phyloP scores from a whole-genome alignment of 2,329 filamentous ascomycete genomes.

The Albifimbria verrucaria region DNA sequence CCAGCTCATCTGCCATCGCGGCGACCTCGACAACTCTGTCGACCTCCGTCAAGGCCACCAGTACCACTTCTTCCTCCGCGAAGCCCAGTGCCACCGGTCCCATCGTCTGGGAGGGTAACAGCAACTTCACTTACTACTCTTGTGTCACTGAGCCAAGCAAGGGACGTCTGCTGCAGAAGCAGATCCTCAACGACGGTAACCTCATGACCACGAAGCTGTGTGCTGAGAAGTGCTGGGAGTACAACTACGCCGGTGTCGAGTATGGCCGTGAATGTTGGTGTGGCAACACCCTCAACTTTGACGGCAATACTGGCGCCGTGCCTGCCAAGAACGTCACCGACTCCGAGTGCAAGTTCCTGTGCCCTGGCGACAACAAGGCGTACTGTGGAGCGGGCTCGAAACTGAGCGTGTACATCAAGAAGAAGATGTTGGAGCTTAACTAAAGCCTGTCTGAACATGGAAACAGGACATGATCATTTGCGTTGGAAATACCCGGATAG shows the following conservation, averaged over 20 bases:
- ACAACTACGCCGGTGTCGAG: constrained; percentile 32
- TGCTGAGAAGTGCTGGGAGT: constrained; percentile 28
- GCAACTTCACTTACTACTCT: constrained; percentile 34
- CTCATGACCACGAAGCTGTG: constrained; percentile 32
- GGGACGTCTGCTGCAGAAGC: constrained; percentile 25
- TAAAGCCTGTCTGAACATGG: neutral
- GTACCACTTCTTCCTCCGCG: constrained; percentile 7
- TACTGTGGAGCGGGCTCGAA: constrained; percentile 27
- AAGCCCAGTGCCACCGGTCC: constrained; percentile 21
- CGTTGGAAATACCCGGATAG: neutral
- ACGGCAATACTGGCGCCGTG: constrained; percentile 14
- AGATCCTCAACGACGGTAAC: constrained; percentile 25
- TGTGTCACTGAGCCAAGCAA: constrained; percentile 30
- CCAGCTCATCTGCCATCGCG: neutral
- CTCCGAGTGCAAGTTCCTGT: constrained; percentile 27
- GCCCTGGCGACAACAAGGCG: constrained; percentile 27
- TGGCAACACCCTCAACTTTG: constrained; percentile 25
- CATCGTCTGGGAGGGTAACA: constrained; percentile 27
- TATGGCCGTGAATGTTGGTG: constrained; percentile 37
- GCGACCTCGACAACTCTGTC: constrained; percentile 4
- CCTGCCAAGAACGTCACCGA: constrained; percentile 26
- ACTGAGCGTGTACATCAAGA: constrained; percentile 27
- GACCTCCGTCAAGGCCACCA: constrained; percentile 3
- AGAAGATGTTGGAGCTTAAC: neutral
- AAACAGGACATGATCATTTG: neutral